phyloP scores from a whole-genome alignment of 2,329 filamentous ascomycete genomes.

The Penicillium aurantiogriseum region DNA sequence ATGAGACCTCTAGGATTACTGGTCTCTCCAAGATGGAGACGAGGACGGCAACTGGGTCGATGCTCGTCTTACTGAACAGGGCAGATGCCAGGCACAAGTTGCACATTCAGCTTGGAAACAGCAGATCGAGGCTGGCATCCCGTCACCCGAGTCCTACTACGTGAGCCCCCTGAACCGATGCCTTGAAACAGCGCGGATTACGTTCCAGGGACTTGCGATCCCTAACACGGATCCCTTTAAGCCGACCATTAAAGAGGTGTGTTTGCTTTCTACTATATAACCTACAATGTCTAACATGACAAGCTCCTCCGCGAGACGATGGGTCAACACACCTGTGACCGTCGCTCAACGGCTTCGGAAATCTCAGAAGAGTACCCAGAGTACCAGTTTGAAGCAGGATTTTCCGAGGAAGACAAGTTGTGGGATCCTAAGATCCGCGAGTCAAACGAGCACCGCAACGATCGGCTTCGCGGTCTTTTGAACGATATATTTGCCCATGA shows the following conservation, averaged over 20 bases:
- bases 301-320: conserved; percentile 57
- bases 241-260: conserved; percentile 58
- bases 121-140: conserved; percentile 50
- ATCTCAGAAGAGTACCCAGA: conserved; percentile 52
- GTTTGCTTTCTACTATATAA: neutral
- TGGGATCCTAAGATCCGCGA: conserved; percentile 53
- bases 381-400: conserved; percentile 54
- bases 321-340: conserved; percentile 62
- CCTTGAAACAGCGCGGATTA: conserved; percentile 55
- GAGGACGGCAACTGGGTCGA: conserved; percentile 57
- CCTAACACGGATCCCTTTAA: conserved; percentile 49
- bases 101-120: conserved; percentile 49
- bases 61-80: conserved; percentile 55
- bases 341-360: conserved; percentile 49
- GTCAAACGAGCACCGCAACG: conserved; percentile 48
- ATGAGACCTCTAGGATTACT: conserved; percentile 49
- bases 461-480: conserved; percentile 48
- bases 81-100: conserved; percentile 51
- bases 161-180: conserved; percentile 59
- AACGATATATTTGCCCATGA: conserved; percentile 55
- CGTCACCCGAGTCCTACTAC: conserved; percentile 56
- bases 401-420: conserved; percentile 55
- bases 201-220: conserved; percentile 50
- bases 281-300: neutral
- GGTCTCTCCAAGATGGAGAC: conserved; percentile 59